Base-by-base conservation (phyloP, 345 rosid species). In the Eucalyptus victrix region DNA sequence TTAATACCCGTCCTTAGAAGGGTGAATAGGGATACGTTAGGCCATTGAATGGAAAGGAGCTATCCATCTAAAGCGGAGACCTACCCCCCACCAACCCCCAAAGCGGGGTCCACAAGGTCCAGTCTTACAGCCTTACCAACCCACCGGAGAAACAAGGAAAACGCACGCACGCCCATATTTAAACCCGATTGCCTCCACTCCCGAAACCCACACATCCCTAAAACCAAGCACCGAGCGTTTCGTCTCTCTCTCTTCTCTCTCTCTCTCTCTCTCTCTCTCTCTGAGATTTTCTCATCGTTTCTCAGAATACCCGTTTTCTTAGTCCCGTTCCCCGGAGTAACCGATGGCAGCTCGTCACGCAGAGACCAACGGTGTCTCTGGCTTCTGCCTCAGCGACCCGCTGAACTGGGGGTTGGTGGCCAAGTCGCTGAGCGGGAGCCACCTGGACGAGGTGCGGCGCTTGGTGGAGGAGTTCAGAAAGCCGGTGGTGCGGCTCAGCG, bases 391-490 rank as follows among this genome's bases (percentile, higher is more conserved):
- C 44, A 49, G 17, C 30, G 97, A 96, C 91, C 99, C 97, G 4
- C 88, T 96, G 93, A 95, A 93, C 93, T 96, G 99, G 99, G 97
- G 94, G 9, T 88, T 42, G 30, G 94, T 95, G 58, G 97, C 99
- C 3, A 96, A 96, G 87, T 87, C 93, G 9, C 88, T 97, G 89
- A 92, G 90, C 62, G 99, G 97, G 53, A 96, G 98, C 85, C 98
- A 97, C 90, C 93, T 97, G 86, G 98, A 96, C 34, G 97, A 97
- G 90, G 99, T 97, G 90, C 95, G 92, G 88, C 89, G 93, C 24
- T 96, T 96, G 99, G 97, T 97, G 87, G 92, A 89, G 11, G 97
- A 97, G 90, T 96, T 90, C 85, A 91, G 96, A 91, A 93, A 93
- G 90, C 94, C 94, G 4, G 87, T 89, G 87, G 98, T 97, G 88